These are phyloP conservation scores for Nephelium lappaceum DNA, from an alignment of 345 rosid species.

Conservation along the genomic window DNA sequence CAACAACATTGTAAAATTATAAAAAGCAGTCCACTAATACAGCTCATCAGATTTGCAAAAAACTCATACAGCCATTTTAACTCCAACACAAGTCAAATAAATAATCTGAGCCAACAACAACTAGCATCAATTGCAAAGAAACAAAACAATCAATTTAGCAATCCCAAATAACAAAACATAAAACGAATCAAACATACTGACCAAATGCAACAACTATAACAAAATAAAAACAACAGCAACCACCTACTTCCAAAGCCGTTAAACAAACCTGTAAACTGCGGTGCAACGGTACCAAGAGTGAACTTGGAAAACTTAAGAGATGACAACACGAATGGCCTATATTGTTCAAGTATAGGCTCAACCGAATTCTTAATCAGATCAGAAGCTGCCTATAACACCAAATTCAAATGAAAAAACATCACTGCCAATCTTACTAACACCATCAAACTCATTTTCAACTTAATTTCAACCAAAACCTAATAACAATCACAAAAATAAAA, in stretches of 20 bases:
- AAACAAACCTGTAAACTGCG: constrained; percentile 95
- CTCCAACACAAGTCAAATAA: neutral
- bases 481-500: constrained; percentile 5
- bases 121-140: neutral
- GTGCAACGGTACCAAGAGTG: constrained; percentile 97
- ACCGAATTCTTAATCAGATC: constrained; percentile 83
- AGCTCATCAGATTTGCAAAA: neutral
- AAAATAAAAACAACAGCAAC: neutral
- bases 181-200: neutral
- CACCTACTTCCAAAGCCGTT: no score
- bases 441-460: neutral
- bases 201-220: neutral
- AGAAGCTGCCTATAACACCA: constrained; percentile 81
- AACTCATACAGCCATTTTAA: neutral
- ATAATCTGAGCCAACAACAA: neutral
- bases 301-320: constrained; percentile 93
- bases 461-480: neutral
- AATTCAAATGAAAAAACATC: neutral
- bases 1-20: neutral
- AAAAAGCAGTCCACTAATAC: neutral
- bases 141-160: neutral
- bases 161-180: neutral
- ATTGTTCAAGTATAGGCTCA: constrained; percentile 92
- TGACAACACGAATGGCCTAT: constrained; percentile 85
- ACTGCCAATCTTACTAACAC: neutral